Evolutionary conservation across 2,329 filamentous ascomycete species (phyloP).

Genomic region (Bipolaris cookei): DNA sequence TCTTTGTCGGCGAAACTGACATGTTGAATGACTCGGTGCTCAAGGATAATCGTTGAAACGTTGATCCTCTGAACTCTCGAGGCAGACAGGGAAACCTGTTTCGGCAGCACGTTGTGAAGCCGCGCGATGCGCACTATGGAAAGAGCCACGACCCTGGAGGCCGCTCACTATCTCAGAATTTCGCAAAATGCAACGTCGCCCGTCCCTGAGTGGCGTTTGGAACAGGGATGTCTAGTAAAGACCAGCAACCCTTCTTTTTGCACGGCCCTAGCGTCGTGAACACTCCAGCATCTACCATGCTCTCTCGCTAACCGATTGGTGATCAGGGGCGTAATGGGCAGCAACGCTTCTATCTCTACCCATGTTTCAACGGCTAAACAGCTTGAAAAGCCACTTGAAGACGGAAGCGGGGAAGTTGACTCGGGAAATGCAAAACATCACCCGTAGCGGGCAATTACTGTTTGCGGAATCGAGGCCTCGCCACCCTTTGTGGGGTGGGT

Average conservation of each 20-base stretch:
- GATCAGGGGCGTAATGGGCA: slow-evolving; percentile 13
- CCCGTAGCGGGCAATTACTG: slow-evolving; percentile 22
- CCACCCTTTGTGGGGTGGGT: slow-evolving; percentile 6
- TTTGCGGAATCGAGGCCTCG: slow-evolving; percentile 6
- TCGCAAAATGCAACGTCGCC: slow-evolving; percentile 12
- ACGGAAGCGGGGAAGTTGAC: slow-evolving; percentile 17
- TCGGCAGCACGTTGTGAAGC: slow-evolving; percentile 7
- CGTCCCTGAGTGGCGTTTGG: slow-evolving; percentile 11
- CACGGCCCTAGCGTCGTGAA: slow-evolving; percentile 11
- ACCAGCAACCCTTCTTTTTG: slow-evolving; percentile 2
- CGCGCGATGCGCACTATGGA: slow-evolving; percentile 12
- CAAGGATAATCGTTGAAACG: slow-evolving; percentile 28
- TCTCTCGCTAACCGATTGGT: slow-evolving; percentile 8
- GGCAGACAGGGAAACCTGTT: slow-evolving; percentile 16
- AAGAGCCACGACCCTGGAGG: slow-evolving; percentile 17
- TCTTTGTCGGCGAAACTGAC: slow-evolving; percentile 3
- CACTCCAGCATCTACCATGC: slow-evolving; percentile 24
- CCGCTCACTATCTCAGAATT: slow-evolving; percentile 10
- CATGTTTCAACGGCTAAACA: slow-evolving; percentile 13
- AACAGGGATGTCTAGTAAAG: slow-evolving; percentile 7
- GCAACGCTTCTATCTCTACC: slow-evolving; percentile 12
- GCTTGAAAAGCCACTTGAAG: slow-evolving; percentile 5
- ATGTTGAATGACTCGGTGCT: slow-evolving; percentile 23
- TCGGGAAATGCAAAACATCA: slow-evolving; percentile 28
- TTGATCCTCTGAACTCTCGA: slow-evolving; percentile 17